A percentile compares a stretch with the other conserved stretches of the same genome.
phyloP scores from a whole-genome alignment of 345 rosid genomes.

The Eucalyptus pumila region DNA sequence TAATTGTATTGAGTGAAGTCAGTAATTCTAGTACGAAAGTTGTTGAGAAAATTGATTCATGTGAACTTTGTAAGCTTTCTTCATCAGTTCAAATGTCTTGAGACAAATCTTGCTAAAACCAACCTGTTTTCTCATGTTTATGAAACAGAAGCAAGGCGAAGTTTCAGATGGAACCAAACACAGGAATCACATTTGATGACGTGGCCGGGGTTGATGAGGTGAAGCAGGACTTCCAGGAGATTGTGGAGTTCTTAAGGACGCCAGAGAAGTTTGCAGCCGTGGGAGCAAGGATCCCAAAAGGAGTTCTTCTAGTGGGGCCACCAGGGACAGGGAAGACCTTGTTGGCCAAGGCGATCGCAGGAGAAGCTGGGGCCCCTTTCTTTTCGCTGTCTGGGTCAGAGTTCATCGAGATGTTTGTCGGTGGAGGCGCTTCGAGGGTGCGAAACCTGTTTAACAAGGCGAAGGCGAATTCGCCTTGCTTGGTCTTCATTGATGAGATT shows the following conservation, averaged over 20 bases:
- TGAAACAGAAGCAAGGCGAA: constrained; percentile 62
- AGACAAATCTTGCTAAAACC: background rate
- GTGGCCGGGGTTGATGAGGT: constrained; percentile 88
- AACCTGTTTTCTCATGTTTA: background rate
- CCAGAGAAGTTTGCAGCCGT: constrained; percentile 60
- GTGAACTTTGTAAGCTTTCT: background rate
- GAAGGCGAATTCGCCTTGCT: constrained; percentile 53
- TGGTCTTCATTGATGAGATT: constrained; percentile 74
- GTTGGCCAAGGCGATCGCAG: constrained; percentile 70
- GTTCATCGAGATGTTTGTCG: constrained; percentile 80
- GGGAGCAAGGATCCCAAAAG: constrained; percentile 67
- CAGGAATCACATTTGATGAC: constrained; percentile 66
- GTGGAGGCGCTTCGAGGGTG: constrained; percentile 68
- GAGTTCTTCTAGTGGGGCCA: constrained; percentile 54
- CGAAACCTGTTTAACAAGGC: constrained; percentile 78
- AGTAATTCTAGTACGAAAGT: background rate
- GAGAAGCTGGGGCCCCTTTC: constrained; percentile 79
- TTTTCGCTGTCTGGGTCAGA: constrained; percentile 65
- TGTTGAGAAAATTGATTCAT: background rate
- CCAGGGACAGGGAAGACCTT: constrained; percentile 73
- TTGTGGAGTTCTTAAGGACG: constrained; percentile 52
- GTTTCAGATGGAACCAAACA: constrained; percentile 74
- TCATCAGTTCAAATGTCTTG: background rate
- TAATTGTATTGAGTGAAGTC: background rate
- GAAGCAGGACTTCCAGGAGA: constrained; percentile 70